Evolutionary conservation across 179 eudicot genomes (phyloP).

Genomic region (Carnegiea gigantea): DNA sequence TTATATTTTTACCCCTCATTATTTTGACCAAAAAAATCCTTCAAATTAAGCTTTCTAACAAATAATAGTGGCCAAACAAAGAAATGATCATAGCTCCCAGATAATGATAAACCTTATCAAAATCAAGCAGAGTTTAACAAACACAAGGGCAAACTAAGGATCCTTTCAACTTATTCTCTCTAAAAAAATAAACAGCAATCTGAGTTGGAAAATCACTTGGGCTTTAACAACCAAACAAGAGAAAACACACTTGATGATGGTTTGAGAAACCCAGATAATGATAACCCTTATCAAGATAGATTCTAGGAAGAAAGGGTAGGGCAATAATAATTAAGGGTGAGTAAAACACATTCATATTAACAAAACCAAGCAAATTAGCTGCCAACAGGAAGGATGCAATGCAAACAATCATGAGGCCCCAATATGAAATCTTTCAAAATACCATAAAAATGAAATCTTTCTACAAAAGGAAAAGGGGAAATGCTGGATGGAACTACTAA

Average conservation of each 20-base stretch:
- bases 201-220: background rate
- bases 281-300: too few species aligned
- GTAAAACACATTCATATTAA: background rate
- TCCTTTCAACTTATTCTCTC: conserved; percentile 22
- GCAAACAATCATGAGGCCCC: background rate
- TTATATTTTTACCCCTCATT: too few species aligned
- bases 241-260: conserved; percentile 18
- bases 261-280: background rate
- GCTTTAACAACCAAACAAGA: background rate
- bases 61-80: too few species aligned
- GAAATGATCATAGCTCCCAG: too few species aligned
- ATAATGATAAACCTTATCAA: too few species aligned
- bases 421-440: background rate
- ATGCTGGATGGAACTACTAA: too few species aligned
- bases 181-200: conserved; percentile 22
- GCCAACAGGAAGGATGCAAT: background rate
- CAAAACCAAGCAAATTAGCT: background rate
- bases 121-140: conserved; percentile 7
- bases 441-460: conserved; percentile 21
- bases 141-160: conserved; percentile 7
- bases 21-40: too few species aligned
- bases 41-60: too few species aligned
- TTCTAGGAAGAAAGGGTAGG: too few species aligned
- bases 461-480: background rate
- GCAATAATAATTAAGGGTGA: background rate